These are phyloP conservation scores for Hypoxylon sp. DNA, from an alignment of 2,329 filamentous ascomycete species.

Conservation along the genomic window DNA sequence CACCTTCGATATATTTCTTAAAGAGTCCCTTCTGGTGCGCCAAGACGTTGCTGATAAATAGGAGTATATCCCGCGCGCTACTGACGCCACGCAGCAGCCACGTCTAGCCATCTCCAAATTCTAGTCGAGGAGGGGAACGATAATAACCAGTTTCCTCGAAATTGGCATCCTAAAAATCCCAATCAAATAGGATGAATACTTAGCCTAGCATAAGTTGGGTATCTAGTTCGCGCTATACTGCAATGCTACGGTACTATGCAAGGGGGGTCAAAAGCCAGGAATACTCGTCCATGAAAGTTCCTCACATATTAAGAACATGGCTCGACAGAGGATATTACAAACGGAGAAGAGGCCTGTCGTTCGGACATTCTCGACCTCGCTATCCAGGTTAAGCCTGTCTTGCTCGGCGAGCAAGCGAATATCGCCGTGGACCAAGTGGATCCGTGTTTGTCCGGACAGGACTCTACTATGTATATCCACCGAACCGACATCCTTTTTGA, in stretches of 20 bases:
- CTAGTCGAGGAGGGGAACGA: constrained; percentile 17
- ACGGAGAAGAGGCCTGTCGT: constrained; percentile 33
- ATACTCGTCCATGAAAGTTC: constrained; percentile 21
- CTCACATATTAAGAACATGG: constrained; percentile 26
- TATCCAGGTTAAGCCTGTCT: constrained; percentile 28
- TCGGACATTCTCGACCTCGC: constrained; percentile 35
- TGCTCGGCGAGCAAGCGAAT: constrained; percentile 13
- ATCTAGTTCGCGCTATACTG: constrained; percentile 32
- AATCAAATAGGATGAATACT: constrained; percentile 18
- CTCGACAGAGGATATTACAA: constrained; percentile 24
- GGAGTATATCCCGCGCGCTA: constrained; percentile 22
- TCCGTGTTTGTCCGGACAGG: constrained; percentile 26
- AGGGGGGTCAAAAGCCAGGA: constrained; percentile 19
- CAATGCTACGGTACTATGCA: constrained; percentile 34
- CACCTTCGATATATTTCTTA: background rate
- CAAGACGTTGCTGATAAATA: constrained; percentile 32
- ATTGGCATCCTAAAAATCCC: background rate
- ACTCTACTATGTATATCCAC: constrained; percentile 9
- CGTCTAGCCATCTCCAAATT: constrained; percentile 22
- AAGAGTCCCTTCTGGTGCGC: constrained; percentile 7
- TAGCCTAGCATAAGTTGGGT: constrained; percentile 28
- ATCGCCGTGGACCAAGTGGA: constrained; percentile 24
- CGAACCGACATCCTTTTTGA: constrained; percentile 33
- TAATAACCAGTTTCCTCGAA: constrained; percentile 21
- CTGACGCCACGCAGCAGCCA: constrained; percentile 38